Evolutionary conservation across 1,284 basidiomycete species (phyloP).

Genomic region (Ceratorhiza oryzae-sativae): DNA sequence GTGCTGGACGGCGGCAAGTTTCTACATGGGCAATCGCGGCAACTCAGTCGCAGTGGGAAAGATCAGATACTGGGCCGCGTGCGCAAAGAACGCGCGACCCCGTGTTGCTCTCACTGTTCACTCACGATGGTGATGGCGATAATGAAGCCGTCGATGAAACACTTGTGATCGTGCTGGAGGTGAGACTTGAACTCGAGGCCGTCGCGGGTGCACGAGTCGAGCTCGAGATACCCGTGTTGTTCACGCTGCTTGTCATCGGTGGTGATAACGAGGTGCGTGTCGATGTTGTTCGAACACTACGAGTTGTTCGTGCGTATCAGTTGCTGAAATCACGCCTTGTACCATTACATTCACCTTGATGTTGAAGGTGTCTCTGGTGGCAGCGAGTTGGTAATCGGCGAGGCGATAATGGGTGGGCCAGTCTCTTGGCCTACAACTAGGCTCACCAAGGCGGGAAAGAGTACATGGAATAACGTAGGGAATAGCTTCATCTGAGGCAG

Average conservation of each 20-base stretch:
- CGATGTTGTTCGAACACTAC: constrained; percentile 13
- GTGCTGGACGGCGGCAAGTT: neutral
- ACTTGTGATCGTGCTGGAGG: constrained; percentile 8
- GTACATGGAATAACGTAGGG: neutral
- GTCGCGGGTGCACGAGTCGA: constrained; percentile 37
- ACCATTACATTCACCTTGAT: neutral
- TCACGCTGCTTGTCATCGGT: neutral
- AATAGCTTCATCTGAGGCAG: neutral
- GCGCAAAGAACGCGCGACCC: neutral
- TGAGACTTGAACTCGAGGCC: constrained; percentile 15
- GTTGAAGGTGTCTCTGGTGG: neutral
- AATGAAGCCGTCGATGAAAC: constrained; percentile 28
- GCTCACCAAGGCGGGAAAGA: neutral
- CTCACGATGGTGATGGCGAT: constrained; percentile 29
- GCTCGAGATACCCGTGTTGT: constrained; percentile 24
- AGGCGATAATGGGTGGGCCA: constrained; percentile 30
- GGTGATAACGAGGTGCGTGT: constrained; percentile 9
- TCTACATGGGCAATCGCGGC: constrained; percentile 4
- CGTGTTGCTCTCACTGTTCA: constrained; percentile 11
- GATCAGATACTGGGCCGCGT: constrained; percentile 10
- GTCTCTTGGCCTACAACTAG: constrained; percentile 29
- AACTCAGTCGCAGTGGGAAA: too few relatives aligned
- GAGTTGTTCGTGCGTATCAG: constrained; percentile 5
- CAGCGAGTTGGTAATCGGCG: constrained; percentile 28
- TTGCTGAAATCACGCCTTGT: neutral